Conservation (phyloP, 2,329 filamentous ascomycete species). For the Ophiosphaerella herpotricha region DNA sequence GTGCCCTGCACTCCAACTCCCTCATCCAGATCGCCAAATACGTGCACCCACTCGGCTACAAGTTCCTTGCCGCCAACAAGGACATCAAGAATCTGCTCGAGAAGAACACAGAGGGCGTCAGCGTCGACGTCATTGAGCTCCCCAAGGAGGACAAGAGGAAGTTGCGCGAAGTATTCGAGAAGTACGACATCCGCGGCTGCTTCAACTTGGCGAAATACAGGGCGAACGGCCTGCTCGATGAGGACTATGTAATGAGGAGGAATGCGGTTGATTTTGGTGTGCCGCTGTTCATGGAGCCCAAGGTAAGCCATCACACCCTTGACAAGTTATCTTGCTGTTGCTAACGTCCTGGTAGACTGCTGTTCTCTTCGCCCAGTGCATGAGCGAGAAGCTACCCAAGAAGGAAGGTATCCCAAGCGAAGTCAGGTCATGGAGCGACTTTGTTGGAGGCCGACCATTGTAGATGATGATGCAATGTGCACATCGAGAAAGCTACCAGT, state of each 20-base stretch:
- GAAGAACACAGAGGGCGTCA: constrained; percentile 67
- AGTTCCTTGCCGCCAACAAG: constrained; percentile 83
- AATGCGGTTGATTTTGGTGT: constrained; percentile 99
- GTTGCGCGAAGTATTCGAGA: constrained; percentile 91
- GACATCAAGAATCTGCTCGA: constrained; percentile 86
- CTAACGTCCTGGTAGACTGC: constrained; percentile 69
- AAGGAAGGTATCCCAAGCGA: constrained; percentile 86
- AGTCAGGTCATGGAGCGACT: constrained; percentile 93
- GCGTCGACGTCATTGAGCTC: constrained; percentile 92
- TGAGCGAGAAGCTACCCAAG: constrained; percentile 93
- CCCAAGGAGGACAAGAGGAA: constrained; percentile 95
- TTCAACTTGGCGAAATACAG: constrained; percentile 90
- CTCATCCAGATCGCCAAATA: constrained; percentile 83
- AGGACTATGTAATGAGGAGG: constrained; percentile 97
- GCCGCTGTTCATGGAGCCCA: constrained; percentile 96
- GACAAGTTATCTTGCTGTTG: not conserved
- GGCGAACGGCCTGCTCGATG: constrained; percentile 82
- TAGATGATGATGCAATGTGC: constrained; percentile 10
- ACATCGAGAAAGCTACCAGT: not conserved
- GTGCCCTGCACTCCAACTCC: constrained; percentile 58
- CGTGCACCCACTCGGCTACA: constrained; percentile 87
- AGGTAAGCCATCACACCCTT: constrained; percentile 64
- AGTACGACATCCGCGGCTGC: constrained; percentile 92
- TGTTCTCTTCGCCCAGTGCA: constrained; percentile 92
- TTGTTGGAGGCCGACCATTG: constrained; percentile 66